Conservation (phyloP, 768 basidiomycete genomes). For the Naganishia kalamii region DNA sequence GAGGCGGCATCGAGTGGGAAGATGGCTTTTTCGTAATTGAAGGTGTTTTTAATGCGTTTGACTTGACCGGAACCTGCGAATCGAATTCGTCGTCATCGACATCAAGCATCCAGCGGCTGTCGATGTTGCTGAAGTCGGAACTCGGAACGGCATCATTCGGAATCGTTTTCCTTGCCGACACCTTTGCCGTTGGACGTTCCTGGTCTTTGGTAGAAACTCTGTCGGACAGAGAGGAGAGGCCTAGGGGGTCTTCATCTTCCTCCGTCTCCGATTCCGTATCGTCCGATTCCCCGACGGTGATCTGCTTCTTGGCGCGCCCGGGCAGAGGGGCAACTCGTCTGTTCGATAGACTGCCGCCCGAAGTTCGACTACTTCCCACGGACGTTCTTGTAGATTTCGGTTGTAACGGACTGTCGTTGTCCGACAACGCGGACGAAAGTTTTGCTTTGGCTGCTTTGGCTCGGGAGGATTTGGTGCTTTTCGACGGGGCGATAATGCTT, state of each 20-base stretch:
- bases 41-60: conserved; percentile 6
- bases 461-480: neutral
- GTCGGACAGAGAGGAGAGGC: neutral
- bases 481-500: neutral
- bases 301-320: neutral
- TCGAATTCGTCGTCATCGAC: conserved; percentile 26
- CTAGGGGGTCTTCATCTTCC: conserved; percentile 5
- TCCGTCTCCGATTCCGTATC: neutral
- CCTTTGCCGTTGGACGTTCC: neutral
- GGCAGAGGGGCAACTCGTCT: neutral
- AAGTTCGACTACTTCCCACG: neutral
- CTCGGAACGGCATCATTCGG: neutral
- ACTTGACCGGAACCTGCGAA: conserved; percentile 12
- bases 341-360: neutral
- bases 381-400: conserved; percentile 1
- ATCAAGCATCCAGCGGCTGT: conserved; percentile 28
- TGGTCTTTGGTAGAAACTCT: neutral
- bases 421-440: neutral
- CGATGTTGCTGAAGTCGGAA: conserved; percentile 20
- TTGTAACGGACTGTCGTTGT: conserved; percentile 6
- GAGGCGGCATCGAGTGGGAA: neutral
- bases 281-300: neutral
- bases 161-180: neutral
- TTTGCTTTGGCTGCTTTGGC: neutral
- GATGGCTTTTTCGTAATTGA: neutral